These are phyloP conservation scores for Starmerella sirachaensis DNA, from an alignment of 805 yeast genomes.

Conservation along the genomic window DNA sequence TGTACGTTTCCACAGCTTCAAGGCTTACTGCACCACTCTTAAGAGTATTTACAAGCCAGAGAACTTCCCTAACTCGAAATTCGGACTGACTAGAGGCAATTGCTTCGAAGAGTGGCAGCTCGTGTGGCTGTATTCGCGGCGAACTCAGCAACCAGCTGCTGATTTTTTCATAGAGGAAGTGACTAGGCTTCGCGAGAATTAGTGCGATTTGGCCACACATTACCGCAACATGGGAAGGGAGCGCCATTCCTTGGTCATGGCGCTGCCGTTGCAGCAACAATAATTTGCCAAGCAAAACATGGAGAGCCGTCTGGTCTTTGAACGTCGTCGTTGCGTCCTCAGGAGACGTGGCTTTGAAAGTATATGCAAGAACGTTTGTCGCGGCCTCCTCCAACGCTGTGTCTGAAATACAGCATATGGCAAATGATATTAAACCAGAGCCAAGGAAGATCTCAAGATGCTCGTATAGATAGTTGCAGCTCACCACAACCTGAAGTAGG, in stretches of 20 bases:
- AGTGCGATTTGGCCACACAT: conserved; percentile 45
- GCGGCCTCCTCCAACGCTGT: conserved; percentile 5
- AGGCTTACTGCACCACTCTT: conserved; percentile 36
- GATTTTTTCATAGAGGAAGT: conserved; percentile 58
- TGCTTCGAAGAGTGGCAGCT: conserved; percentile 34
- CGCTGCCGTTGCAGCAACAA: conserved; percentile 3
- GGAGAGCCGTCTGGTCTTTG: conserved; percentile 20
- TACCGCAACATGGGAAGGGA: conserved; percentile 36
- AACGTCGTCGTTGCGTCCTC: conserved; percentile 15
- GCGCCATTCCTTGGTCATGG: background rate
- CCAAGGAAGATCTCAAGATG: conserved; percentile 33
- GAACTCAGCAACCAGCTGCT: conserved; percentile 52
- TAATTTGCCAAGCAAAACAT: conserved; percentile 18
- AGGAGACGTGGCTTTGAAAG: conserved; percentile 2
- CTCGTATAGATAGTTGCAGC: conserved; percentile 19
- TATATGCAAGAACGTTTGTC: conserved; percentile 4
- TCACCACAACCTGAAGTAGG: conserved; percentile 37
- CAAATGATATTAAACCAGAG: conserved; percentile 24
- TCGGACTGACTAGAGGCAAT: conserved; percentile 23
- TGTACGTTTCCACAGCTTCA: conserved; percentile 43
- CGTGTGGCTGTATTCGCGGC: conserved; percentile 34
- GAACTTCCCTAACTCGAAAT: conserved; percentile 40
- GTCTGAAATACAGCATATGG: conserved; percentile 7
- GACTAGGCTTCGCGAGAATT: conserved; percentile 56
- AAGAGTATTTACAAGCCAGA: conserved; percentile 53